These are phyloP conservation scores for Sporobolomyces roseus DNA, from an alignment of 768 basidiomycete genomes.

Conservation along the genomic window DNA sequence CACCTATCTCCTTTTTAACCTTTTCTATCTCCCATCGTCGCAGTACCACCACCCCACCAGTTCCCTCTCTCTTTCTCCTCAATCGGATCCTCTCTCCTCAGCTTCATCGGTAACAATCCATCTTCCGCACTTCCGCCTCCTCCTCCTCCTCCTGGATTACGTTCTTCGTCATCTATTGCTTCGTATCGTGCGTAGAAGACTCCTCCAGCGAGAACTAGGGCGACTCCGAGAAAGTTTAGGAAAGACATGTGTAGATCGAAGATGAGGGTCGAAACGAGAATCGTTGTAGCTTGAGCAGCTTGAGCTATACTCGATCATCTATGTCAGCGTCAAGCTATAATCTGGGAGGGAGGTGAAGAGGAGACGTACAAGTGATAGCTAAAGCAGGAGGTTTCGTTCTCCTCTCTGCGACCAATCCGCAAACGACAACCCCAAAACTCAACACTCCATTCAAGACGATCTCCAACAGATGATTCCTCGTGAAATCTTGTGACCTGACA, in stretches of 20 bases:
- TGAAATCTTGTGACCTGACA: constrained; percentile 16
- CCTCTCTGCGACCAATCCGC: constrained; percentile 25
- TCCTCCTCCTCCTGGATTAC: too few species aligned
- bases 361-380: constrained; percentile 26
- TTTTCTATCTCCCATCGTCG: too few species aligned
- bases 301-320: constrained; percentile 4
- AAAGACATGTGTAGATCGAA: constrained; percentile 26
- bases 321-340: too few species aligned
- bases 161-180: constrained; percentile 26
- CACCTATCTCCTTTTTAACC: not conserved
- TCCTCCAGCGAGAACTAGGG: constrained; percentile 27
- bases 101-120: too few species aligned
- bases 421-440: constrained; percentile 20
- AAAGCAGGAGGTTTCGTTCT: constrained; percentile 24
- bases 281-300: constrained; percentile 36
- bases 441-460: constrained; percentile 35
- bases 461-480: constrained; percentile 19
- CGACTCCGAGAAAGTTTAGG: constrained; percentile 34
- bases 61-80: too few species aligned
- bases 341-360: too few species aligned
- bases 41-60: too few species aligned
- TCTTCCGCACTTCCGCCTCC: too few species aligned
- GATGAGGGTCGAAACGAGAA: constrained; percentile 21
- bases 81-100: too few species aligned
- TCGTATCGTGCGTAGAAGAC: constrained; percentile 27